Percentiles rank a stretch among this genome's conserved stretches.
Evolutionary conservation across 1,284 basidiomycete species (phyloP).

Genomic region (Ustilago sp.): DNA sequence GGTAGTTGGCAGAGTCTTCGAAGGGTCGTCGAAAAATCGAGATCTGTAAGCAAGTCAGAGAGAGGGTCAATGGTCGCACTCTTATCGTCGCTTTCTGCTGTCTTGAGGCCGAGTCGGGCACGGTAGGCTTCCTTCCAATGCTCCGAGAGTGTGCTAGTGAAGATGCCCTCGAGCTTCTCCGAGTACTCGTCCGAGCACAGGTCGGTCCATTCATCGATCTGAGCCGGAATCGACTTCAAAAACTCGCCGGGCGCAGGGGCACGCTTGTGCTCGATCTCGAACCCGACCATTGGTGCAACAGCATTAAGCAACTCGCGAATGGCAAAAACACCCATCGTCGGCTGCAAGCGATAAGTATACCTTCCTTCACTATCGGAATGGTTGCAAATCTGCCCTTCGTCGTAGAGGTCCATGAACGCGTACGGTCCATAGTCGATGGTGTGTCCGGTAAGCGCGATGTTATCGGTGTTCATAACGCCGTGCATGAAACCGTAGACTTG

Average conservation of each 20-base stretch:
- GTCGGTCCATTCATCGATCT: constrained; percentile 55
- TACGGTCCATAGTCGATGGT: constrained; percentile 87
- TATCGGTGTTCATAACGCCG: constrained; percentile 91
- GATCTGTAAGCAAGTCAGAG: constrained; percentile 32
- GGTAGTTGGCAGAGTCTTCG: constrained; percentile 51
- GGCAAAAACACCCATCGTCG: constrained; percentile 72
- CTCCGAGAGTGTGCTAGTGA: constrained; percentile 47
- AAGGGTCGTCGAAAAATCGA: constrained; percentile 56
- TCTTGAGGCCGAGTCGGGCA: constrained; percentile 48
- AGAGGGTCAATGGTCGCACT: constrained; percentile 42
- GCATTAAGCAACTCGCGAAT: constrained; percentile 38
- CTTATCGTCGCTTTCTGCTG: constrained; percentile 35
- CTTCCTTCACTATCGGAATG: constrained; percentile 87
- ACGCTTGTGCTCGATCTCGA: constrained; percentile 64
- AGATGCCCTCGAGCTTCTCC: constrained; percentile 46
- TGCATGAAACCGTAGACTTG: constrained; percentile 74
- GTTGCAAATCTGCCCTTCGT: constrained; percentile 89
- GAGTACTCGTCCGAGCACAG: constrained; percentile 40
- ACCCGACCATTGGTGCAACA: constrained; percentile 49
- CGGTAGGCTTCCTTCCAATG: constrained; percentile 60
- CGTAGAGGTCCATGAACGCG: constrained; percentile 82
- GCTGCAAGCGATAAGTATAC: constrained; percentile 78
- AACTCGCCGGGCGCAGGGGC: constrained; percentile 64
- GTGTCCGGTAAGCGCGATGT: constrained; percentile 80
- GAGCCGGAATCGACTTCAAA: constrained; percentile 15